Evolutionary conservation across 768 basidiomycete species (phyloP).

Genomic region (Austroboletus festivus): DNA sequence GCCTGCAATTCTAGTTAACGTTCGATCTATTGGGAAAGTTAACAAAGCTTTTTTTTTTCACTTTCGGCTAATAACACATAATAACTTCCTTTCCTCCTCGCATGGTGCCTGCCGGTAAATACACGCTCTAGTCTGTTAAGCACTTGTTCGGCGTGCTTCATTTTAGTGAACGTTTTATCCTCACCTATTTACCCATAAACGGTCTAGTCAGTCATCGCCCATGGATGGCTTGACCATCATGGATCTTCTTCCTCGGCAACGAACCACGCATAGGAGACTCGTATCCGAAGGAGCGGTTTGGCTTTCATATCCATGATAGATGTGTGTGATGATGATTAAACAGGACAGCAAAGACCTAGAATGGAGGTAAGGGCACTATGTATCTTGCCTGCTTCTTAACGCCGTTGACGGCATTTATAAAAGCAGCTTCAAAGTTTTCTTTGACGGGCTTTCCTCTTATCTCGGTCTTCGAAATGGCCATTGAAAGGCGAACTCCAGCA

Average conservation of each 20-base stretch:
- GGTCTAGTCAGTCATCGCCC: conserved; percentile 4
- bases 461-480: conserved; percentile 17
- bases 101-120: conserved; percentile 9
- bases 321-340: not conserved
- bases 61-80: conserved; percentile 15
- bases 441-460: not conserved
- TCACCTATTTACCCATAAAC: conserved; percentile 21
- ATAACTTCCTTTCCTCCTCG: conserved; percentile 9
- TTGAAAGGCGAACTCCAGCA: conserved; percentile 17
- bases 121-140: conserved; percentile 14
- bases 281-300: conserved; percentile 18
- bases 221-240: conserved; percentile 15
- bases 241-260: conserved; percentile 18
- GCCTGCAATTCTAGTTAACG: conserved; percentile 1
- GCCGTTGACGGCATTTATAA: conserved; percentile 27
- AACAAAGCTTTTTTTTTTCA: not conserved
- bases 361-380: conserved; percentile 16
- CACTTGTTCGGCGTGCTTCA: not conserved
- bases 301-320: conserved; percentile 17
- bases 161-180: not conserved
- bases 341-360: not conserved
- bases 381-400: conserved; percentile 16
- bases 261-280: conserved; percentile 26
- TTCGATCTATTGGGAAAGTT: not conserved
- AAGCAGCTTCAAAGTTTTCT: conserved; percentile 12